Evolutionary conservation across 2,329 filamentous ascomycete genomes (phyloP).

Genomic region (Cercospora canescens): DNA sequence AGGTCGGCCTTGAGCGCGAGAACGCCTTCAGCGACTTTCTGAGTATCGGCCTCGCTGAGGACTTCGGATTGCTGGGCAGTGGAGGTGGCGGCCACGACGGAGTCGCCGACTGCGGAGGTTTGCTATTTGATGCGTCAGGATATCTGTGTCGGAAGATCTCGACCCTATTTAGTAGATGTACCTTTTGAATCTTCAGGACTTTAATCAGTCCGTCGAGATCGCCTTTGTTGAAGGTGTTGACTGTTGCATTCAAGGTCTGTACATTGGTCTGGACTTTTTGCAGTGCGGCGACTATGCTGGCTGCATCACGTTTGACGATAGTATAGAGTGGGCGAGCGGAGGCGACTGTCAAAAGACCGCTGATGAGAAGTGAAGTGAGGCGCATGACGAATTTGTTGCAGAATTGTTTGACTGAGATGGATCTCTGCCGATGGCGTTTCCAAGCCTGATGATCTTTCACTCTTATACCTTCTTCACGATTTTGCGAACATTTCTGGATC

Average conservation of each 20-base stretch:
- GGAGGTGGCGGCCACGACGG: constrained; percentile 11
- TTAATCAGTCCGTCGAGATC: constrained; percentile 14
- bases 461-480: background rate
- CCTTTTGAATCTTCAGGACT: constrained; percentile 20
- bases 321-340: constrained; percentile 8
- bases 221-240: constrained; percentile 21
- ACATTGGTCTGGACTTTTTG: constrained; percentile 18
- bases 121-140: constrained; percentile 1
- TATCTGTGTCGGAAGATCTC: too few relatives aligned
- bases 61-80: constrained; percentile 12
- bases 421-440: background rate
- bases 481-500: background rate
- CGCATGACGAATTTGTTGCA: background rate
- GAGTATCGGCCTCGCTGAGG: constrained; percentile 9
- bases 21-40: constrained; percentile 19
- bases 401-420: background rate
- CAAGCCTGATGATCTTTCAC: background rate
- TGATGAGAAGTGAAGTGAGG: constrained; percentile 5
- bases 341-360: constrained; percentile 14
- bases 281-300: constrained; percentile 16
- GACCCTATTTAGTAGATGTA: background rate
- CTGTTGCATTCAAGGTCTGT: constrained; percentile 16
- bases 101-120: constrained; percentile 13
- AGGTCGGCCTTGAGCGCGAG: constrained; percentile 16
- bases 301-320: constrained; percentile 19